Conservation (phyloP, 2,329 filamentous ascomycete genomes). For the Phyllosticta paracitricarpa region DNA sequence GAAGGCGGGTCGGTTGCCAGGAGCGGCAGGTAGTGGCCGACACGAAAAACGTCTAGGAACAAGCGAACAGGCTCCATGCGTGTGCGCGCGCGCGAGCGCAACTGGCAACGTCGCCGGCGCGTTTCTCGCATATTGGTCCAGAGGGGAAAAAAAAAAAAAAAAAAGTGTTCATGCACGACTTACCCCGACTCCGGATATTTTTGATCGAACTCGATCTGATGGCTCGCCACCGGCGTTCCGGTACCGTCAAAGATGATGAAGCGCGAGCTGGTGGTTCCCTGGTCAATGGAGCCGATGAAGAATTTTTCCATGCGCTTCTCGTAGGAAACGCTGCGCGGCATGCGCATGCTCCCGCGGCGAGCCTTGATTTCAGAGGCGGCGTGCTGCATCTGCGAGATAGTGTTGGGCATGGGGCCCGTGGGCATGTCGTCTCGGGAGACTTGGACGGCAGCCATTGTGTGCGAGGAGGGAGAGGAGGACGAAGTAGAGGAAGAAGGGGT, state of each 20-base stretch:
- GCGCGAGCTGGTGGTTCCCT: conserved; percentile 79
- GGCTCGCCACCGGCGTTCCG: conserved; percentile 68
- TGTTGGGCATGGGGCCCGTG: neutral
- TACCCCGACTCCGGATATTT: conserved; percentile 78
- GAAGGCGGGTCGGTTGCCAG: neutral
- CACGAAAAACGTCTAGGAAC: neutral
- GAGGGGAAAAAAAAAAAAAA: neutral
- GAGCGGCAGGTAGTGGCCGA: neutral
- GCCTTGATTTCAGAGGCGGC: conserved; percentile 8
- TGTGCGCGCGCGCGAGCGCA: no score
- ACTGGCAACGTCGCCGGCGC: neutral
- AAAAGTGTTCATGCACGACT: conserved; percentile 24
- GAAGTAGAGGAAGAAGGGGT: neutral
- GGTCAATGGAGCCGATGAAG: conserved; percentile 82
- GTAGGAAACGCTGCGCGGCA: conserved; percentile 8
- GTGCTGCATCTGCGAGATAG: conserved; percentile 6
- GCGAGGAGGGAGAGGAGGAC: neutral
- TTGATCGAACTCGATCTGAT: conserved; percentile 81
- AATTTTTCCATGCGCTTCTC: conserved; percentile 33
- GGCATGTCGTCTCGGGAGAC: conserved; percentile 3
- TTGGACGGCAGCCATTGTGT: conserved; percentile 6
- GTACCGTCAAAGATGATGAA: conserved; percentile 82
- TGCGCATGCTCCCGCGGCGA: conserved; percentile 5
- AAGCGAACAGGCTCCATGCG: neutral
- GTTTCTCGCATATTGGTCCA: no score